Evolutionary conservation across 139 green algal species (phyloP).

Genomic region (Coelastrella sp.): DNA sequence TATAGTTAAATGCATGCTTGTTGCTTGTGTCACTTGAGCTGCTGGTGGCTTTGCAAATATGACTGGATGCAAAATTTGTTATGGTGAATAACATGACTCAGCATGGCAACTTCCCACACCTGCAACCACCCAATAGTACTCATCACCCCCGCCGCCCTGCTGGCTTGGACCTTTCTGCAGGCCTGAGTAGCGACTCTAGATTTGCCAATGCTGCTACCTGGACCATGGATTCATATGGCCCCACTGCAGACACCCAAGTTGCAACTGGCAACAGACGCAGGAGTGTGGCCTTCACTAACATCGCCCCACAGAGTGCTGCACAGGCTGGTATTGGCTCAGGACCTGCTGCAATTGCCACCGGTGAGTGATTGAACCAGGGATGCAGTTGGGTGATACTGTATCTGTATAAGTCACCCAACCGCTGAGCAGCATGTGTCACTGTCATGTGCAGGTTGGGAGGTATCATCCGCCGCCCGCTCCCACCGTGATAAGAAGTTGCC

Average conservation of each 20-base stretch:
- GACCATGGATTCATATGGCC: slow-evolving; percentile 9
- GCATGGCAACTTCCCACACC: no score
- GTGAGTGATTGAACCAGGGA: not conserved
- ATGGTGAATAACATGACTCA: no score
- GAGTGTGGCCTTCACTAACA: not conserved
- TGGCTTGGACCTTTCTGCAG: not conserved
- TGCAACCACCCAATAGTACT: no score
- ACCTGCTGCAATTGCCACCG: not conserved
- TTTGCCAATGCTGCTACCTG: not conserved
- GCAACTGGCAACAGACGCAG: not conserved
- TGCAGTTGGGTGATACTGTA: no score
- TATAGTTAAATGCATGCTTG: no score
- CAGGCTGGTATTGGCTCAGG: slow-evolving; percentile 1
- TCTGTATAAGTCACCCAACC: no score
- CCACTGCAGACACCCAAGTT: not conserved
- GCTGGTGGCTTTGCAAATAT: no score
- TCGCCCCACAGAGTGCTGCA: not conserved
- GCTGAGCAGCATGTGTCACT: not conserved
- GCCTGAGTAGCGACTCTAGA: not conserved
- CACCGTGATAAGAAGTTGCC: not conserved
- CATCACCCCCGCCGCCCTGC: no score
- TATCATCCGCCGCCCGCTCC: not conserved
- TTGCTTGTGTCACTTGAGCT: no score
- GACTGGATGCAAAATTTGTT: no score
- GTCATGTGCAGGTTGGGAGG: not conserved